Base-by-base conservation (phyloP, 129 eudicot genomes). In the Artemisia argyi region DNA sequence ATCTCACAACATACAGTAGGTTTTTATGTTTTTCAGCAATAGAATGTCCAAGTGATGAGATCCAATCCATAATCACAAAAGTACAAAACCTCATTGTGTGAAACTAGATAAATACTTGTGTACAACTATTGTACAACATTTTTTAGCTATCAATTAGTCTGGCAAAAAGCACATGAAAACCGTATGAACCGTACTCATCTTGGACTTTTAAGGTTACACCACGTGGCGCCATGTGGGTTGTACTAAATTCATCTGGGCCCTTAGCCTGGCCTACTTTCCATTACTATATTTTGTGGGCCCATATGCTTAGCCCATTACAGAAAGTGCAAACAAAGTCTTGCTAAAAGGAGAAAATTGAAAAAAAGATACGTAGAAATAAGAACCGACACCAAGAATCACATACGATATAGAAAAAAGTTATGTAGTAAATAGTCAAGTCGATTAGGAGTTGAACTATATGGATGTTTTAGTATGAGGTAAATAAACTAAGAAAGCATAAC, bases 211-310 rank as follows among this genome's bases (percentile, higher is more conserved):
- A 32, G 60, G 35, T 12, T 16, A 11, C 2, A 5, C 7, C 77
- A 78, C 81, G 72, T 71, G 72, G 58, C 17, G 2, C 72, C 76
- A 70, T 63, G 81, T 78, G 81, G 53, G 67, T 70, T 71, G 53
- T 71, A 26, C 18, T 50, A 32, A 3, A 46, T 24, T 19, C 30
- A 68, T 63, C 8, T 70, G 76, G 81, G 81, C 81, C 64, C 54
- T 49, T 39, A 6, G 30, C 4, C 44, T 73, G 72, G 72, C 81
- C 81, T 77, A 78, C 76, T 61, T 42, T 13, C 24, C 2, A 39
- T 64, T 77, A 48, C 51, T 47, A 56, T 62, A 55, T 26, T 39
- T 22, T 18, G 50, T 48, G 73, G 73, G 67, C 56, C 28, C 30
- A 19, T 13, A 13, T 10, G 48, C 14, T 26, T 42, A 35, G 80